These are phyloP conservation scores for Byssoonygena ceratinophila DNA, from an alignment of 2,329 filamentous ascomycete species.

Conservation along the genomic window DNA sequence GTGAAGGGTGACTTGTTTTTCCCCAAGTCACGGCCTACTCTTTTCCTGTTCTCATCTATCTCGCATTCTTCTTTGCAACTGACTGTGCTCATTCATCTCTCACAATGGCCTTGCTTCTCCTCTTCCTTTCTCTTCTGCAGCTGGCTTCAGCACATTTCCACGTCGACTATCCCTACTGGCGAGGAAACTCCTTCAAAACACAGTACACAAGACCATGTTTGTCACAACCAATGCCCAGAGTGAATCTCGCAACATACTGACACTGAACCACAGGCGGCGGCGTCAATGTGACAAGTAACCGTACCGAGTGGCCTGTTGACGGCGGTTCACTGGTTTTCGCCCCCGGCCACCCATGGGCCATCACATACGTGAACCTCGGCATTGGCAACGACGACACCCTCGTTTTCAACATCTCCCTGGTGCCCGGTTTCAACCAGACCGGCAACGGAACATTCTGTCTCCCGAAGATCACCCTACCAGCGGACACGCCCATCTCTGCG, in stretches of 20 bases:
- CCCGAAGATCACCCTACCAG: constrained; percentile 28
- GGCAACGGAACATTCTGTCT: constrained; percentile 39
- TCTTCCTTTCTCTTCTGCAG: constrained; percentile 20
- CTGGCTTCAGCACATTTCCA: constrained; percentile 22
- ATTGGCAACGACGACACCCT: constrained; percentile 32
- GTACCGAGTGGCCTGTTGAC: constrained; percentile 38
- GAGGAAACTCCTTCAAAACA: constrained; percentile 35
- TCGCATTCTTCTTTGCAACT: background rate
- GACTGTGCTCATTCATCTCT: background rate
- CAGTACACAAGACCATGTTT: constrained; percentile 36
- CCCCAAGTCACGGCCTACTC: too few relatives aligned
- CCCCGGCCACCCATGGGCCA: constrained; percentile 34
- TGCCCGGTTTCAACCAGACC: constrained; percentile 40
- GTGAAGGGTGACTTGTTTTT: background rate
- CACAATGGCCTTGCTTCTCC: constrained; percentile 25
- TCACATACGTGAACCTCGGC: constrained; percentile 41
- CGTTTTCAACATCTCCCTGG: constrained; percentile 38
- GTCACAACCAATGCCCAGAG: constrained; percentile 9
- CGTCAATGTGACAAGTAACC: constrained; percentile 35
- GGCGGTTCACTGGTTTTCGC: constrained; percentile 36
- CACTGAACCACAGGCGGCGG: constrained; percentile 27
- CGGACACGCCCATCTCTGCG: constrained; percentile 23
- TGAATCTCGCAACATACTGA: background rate
- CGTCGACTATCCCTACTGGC: constrained; percentile 28
- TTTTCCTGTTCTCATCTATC: too few relatives aligned